Evolutionary conservation across 2,329 filamentous ascomycete species (phyloP).

Genomic region (Penicillium crustosum): DNA sequence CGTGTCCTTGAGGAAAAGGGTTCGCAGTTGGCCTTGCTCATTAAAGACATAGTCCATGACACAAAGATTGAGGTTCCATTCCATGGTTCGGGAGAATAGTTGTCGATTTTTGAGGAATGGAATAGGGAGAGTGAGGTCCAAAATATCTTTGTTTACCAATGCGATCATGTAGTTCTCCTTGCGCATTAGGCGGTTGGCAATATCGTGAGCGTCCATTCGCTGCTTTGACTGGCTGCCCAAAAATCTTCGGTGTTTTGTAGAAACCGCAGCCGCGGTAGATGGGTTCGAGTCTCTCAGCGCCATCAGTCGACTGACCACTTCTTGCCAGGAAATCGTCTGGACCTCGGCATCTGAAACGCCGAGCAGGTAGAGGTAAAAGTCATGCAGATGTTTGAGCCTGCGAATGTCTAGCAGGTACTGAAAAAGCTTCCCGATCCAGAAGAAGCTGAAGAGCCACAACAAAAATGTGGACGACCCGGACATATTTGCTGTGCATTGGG

Average conservation of each 20-base stretch:
- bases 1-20: constrained; percentile 80
- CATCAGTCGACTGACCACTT: constrained; percentile 83
- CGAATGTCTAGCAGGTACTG: constrained; percentile 72
- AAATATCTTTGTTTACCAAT: constrained; percentile 92
- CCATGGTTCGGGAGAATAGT: constrained; percentile 82
- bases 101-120: constrained; percentile 78
- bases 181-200: constrained; percentile 94
- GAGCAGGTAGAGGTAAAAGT: constrained; percentile 81
- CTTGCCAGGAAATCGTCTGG: constrained; percentile 92
- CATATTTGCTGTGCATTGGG: constrained; percentile 73
- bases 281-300: constrained; percentile 80
- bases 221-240: constrained; percentile 88
- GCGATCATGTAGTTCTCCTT: constrained; percentile 97
- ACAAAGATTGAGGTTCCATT: constrained; percentile 88
- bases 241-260: constrained; percentile 59
- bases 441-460: constrained; percentile 81
- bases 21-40: constrained; percentile 79
- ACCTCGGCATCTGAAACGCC: constrained; percentile 83
- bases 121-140: constrained; percentile 81
- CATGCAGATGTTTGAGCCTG: constrained; percentile 72
- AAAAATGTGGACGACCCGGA: constrained; percentile 73
- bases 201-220: constrained; percentile 91
- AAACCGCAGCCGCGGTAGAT: constrained; percentile 67
- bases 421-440: constrained; percentile 78
- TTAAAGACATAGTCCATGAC: constrained; percentile 95